A percentile compares a stretch with the other conserved stretches of the same genome.
Conservation (phyloP, 257 asterid genomes). For the Osmanthus fragrans region DNA sequence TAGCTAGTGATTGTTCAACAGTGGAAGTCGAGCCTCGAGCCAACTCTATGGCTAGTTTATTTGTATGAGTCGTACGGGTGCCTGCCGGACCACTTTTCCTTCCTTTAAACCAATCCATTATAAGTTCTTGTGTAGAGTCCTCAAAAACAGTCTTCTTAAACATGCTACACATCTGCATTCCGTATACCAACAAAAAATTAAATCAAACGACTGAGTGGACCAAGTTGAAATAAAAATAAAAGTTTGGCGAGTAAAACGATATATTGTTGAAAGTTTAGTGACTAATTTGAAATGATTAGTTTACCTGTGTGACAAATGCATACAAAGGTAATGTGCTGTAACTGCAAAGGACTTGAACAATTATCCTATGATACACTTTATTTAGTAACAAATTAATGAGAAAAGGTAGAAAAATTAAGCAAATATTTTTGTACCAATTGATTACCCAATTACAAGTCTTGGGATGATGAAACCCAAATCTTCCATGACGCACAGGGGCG, state of each 20-base stretch:
- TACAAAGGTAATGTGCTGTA: slow-evolving; percentile 60
- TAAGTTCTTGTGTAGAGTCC: slow-evolving; percentile 12
- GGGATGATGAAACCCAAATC: slow-evolving; percentile 61
- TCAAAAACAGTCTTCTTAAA: slow-evolving; percentile 62
- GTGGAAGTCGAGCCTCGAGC: slow-evolving; percentile 30
- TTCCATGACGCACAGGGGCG: slow-evolving; percentile 99
- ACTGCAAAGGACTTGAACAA: slow-evolving; percentile 61
- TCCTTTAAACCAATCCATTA: slow-evolving; percentile 39
- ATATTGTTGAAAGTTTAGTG: background rate
- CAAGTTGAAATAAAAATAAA: too few relatives aligned
- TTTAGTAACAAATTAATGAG: background rate
- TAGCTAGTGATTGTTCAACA: slow-evolving; percentile 17
- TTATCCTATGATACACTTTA: slow-evolving; percentile 29
- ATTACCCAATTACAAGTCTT: slow-evolving; percentile 69
- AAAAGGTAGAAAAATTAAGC: background rate
- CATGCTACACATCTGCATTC: slow-evolving; percentile 71
- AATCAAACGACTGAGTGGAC: too few relatives aligned
- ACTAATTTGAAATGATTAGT: background rate
- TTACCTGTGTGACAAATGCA: slow-evolving; percentile 65
- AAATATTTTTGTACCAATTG: background rate
- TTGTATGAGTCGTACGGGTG: background rate
- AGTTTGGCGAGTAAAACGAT: background rate
- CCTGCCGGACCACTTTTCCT: slow-evolving; percentile 20
- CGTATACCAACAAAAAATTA: background rate
- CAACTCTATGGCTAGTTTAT: slow-evolving; percentile 25